These are phyloP conservation scores for Neurospora sp. DNA, from an alignment of 495 filamentous ascomycete genomes.

Conservation along the genomic window DNA sequence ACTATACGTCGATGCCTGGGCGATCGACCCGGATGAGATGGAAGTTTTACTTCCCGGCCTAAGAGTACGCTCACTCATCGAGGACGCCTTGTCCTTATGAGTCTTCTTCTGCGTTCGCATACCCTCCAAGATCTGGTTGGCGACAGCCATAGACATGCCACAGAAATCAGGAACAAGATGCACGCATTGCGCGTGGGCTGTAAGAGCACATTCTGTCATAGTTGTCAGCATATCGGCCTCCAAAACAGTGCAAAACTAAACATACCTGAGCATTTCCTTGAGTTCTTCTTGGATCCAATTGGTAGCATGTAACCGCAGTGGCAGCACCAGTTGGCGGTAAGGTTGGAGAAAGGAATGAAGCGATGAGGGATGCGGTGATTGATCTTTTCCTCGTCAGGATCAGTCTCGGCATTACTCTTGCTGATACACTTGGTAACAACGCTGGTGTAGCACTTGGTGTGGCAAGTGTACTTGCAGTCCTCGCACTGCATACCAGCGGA, in stretches of 20 bases:
- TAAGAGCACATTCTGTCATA: constrained; percentile 77
- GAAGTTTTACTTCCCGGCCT: constrained; percentile 42
- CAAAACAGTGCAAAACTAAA: constrained; percentile 17
- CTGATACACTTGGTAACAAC: constrained; percentile 99
- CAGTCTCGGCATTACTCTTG: constrained; percentile 95
- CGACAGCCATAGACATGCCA: constrained; percentile 96
- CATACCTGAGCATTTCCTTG: constrained; percentile 79
- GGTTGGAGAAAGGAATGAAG: constrained; percentile 87
- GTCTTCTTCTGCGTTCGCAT: constrained; percentile 50
- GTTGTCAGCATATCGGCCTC: constrained; percentile 11
- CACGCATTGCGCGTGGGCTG: constrained; percentile 80
- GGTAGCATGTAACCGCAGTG: constrained; percentile 98
- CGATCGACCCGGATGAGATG: constrained; percentile 16
- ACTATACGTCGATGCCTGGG: constrained; percentile 14
- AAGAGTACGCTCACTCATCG: constrained; percentile 56
- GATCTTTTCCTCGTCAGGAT: constrained; percentile 98
- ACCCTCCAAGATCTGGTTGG: constrained; percentile 79
- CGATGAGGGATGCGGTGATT: constrained; percentile 98
- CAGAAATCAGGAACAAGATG: constrained; percentile 99
- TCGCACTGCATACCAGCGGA: constrained; percentile 98
- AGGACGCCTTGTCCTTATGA: constrained; percentile 38
- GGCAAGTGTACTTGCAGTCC: constrained; percentile 99
- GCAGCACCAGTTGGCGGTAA: constrained; percentile 98
- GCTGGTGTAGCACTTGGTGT: constrained; percentile 89
- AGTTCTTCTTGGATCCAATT: constrained; percentile 80